phyloP scores from a whole-genome alignment of 805 yeast genomes.

The Ogataea allantospora region DNA sequence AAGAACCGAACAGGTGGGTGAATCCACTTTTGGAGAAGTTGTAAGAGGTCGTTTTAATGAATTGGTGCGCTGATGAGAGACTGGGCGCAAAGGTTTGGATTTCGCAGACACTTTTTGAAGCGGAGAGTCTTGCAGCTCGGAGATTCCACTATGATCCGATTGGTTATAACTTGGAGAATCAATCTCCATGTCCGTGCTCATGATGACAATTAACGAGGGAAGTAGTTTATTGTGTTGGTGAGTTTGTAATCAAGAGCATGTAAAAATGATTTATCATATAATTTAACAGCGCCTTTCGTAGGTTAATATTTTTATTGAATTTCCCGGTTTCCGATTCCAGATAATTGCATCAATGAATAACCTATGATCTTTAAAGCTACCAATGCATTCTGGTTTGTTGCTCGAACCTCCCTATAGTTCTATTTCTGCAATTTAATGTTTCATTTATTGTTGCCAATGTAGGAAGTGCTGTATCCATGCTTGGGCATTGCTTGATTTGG shows the following conservation, averaged over 20 bases:
- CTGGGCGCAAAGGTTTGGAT: constrained; percentile 8
- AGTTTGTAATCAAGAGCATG: constrained; percentile 4
- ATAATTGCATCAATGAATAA: constrained; percentile 6
- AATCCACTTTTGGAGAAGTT: constrained; percentile 37
- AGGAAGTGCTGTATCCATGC: constrained; percentile 4
- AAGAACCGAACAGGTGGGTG: constrained; percentile 38
- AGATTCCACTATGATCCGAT: constrained; percentile 9
- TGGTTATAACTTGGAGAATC: constrained; percentile 24
- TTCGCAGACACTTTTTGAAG: constrained; percentile 15
- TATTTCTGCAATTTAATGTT: constrained; percentile 6
- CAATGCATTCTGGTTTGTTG: constrained; percentile 1
- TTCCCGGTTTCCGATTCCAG: constrained; percentile 5
- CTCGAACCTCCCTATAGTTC: background rate
- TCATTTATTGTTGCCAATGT: constrained; percentile 8
- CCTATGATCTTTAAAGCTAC: background rate
- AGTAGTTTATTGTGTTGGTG: background rate
- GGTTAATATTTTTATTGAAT: background rate
- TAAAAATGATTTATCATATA: constrained; percentile 9
- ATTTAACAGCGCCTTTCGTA: constrained; percentile 7
- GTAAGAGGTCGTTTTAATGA: constrained; percentile 34
- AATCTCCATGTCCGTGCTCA: constrained; percentile 24
- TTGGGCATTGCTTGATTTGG: constrained; percentile 4
- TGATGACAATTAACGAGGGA: constrained; percentile 1
- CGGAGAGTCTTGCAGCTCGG: constrained; percentile 27
- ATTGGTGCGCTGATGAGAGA: constrained; percentile 23